Evolutionary conservation across 2,329 filamentous ascomycete genomes (phyloP).

Genomic region (Celoporthe dispersa): DNA sequence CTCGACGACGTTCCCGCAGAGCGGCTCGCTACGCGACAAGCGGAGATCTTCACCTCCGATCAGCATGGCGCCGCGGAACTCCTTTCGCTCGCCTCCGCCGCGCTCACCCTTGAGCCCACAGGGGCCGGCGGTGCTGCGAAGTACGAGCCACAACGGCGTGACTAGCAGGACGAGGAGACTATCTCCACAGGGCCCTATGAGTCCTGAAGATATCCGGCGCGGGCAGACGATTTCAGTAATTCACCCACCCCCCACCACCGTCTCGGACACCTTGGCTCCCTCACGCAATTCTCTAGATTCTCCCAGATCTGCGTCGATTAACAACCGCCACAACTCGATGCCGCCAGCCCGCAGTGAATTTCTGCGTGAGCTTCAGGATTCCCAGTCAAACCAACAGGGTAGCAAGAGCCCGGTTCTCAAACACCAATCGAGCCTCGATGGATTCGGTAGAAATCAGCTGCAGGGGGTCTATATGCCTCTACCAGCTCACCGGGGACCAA

Average conservation of each 20-base stretch:
- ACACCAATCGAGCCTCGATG: slow-evolving; percentile 20
- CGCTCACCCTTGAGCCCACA: slow-evolving; percentile 44
- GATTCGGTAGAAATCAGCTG: slow-evolving; percentile 13
- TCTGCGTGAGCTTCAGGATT: slow-evolving; percentile 29
- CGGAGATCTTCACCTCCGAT: slow-evolving; percentile 46
- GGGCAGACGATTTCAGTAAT: slow-evolving; percentile 25
- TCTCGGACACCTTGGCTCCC: slow-evolving; percentile 38
- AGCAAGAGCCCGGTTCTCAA: slow-evolving; percentile 26
- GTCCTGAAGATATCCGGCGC: slow-evolving; percentile 33
- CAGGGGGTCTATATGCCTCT: slow-evolving; percentile 1
- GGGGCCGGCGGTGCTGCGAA: slow-evolving; percentile 34
- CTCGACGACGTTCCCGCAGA: slow-evolving; percentile 37
- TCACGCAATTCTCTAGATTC: slow-evolving; percentile 33
- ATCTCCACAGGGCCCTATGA: slow-evolving; percentile 32
- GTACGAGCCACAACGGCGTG: slow-evolving; percentile 40
- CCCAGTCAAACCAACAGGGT: slow-evolving; percentile 26
- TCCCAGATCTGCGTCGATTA: slow-evolving; percentile 35
- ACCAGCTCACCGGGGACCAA: slow-evolving; percentile 14
- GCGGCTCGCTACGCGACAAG: slow-evolving; percentile 35
- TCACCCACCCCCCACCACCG: slow-evolving; percentile 32
- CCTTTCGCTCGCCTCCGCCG: slow-evolving; percentile 39
- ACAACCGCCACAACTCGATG: slow-evolving; percentile 41
- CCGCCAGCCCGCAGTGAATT: slow-evolving; percentile 34
- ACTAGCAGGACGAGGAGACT: slow-evolving; percentile 33
- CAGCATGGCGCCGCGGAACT: slow-evolving; percentile 48